Base-by-base conservation (phyloP, 805 yeast genomes). In the Wickerhamiella sergipiensis region DNA sequence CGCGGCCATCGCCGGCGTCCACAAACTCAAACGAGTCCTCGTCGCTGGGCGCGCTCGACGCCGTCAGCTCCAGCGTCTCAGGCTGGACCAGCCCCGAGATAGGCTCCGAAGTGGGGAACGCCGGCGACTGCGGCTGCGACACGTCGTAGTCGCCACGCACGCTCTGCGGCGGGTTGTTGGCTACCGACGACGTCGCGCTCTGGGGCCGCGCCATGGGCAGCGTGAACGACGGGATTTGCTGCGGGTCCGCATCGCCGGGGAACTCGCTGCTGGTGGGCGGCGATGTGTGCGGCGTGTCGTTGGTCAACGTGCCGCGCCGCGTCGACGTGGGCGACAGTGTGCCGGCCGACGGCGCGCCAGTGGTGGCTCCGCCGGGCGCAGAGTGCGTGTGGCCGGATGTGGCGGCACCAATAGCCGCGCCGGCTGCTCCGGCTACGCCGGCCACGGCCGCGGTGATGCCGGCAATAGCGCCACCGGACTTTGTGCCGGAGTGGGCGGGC, bases 111-210 rank as follows among this genome's bases (percentile, higher is more conserved):
- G 60, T 53, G 19, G 52, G 43, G 26, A 56, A 55, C 9, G 51
- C 60, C 29, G 58, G 62, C 42, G 63, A 55, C 42, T 57, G 56
- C 19, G 63, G 58, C 12, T 61, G 57, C 17, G 69, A 69, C 12
- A 64, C 66, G 48, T 57, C 61, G 33, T 72, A 65, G 54, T 81
- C 95, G 55, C 85, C 95, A 53, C 95, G 79, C 7, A 87, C 95
- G 21, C 95, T 85, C 66, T 80, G 78, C 0, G 97, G 89, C 2
- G 97, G 87, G 64, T 90, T 88, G 67, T 89, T 89, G 59, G 84
- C 90, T 33, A 88, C 94, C 44, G 95, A 85, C 0, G 96, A 87
- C 0, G 96, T 85, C 40, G 84, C 77, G 0, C 95, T 85, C 52
- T 81, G 84, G 1, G 94, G 85, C 59, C 92, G 72, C 38, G 67